Percentiles rank a stretch among this genome's conserved stretches.
Evolutionary conservation across 1,284 basidiomycete species (phyloP).

Genomic region (Ganoderma lucidum): DNA sequence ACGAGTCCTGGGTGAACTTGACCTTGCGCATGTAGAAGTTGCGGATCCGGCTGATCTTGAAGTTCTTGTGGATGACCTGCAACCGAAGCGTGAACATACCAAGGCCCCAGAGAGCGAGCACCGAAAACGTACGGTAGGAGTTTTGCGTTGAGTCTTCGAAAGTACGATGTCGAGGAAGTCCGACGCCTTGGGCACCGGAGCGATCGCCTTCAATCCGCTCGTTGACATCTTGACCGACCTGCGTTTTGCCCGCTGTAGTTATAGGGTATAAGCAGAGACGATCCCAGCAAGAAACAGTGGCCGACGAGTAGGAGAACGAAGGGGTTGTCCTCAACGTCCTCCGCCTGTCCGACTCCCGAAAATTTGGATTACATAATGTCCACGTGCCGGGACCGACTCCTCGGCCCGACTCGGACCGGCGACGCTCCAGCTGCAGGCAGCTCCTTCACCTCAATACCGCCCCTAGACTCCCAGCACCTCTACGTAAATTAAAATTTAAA

Average conservation of each 20-base stretch:
- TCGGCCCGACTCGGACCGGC: no score
- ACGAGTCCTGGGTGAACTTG: conserved; percentile 98
- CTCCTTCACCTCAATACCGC: no score
- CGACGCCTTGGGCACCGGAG: conserved; percentile 94
- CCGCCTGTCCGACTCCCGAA: conserved; percentile 5
- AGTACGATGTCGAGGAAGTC: conserved; percentile 97
- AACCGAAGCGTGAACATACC: conserved; percentile 5
- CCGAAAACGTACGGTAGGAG: conserved; percentile 79
- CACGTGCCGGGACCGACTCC: no score
- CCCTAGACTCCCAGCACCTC: no score
- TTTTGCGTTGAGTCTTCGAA: conserved; percentile 96
- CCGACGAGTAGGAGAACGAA: conserved; percentile 3
- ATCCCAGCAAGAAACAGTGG: conserved; percentile 2
- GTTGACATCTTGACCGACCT: conserved; percentile 69
- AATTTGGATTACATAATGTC: conserved; percentile 34
- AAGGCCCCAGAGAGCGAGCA: no score
- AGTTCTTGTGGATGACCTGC: conserved; percentile 96
- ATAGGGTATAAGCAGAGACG: not conserved
- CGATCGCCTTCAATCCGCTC: conserved; percentile 92
- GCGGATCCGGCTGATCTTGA: conserved; percentile 96
- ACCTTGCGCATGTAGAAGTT: conserved; percentile 99
- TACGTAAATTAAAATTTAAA: no score
- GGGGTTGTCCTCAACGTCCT: not conserved
- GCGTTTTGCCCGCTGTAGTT: not conserved
- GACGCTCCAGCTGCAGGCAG: no score